Evolutionary conservation across 2,329 filamentous ascomycete species (phyloP).

Genomic region (Chaetomium strumarium): DNA sequence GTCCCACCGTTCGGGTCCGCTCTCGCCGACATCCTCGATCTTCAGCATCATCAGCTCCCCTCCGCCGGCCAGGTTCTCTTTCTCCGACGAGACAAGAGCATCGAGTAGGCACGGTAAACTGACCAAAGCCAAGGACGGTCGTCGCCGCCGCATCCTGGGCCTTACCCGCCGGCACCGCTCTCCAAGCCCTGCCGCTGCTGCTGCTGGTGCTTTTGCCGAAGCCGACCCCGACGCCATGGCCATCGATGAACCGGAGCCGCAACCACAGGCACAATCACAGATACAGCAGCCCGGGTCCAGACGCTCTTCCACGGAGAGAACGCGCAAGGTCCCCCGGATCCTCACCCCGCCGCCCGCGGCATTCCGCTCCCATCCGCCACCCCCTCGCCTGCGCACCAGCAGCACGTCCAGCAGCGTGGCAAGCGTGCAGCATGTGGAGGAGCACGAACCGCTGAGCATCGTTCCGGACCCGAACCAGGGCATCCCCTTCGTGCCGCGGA

Average conservation of each 20-base stretch:
- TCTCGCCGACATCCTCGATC: conserved; percentile 5
- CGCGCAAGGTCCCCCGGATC: background rate
- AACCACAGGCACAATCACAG: background rate
- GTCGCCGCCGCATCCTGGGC: conserved; percentile 10
- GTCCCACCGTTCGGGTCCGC: background rate
- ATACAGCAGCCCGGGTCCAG: too few relatives aligned
- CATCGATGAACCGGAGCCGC: conserved; percentile 14
- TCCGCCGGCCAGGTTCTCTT: background rate
- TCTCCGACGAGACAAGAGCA: background rate
- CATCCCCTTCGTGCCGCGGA: conserved; percentile 40
- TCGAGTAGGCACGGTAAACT: conserved; percentile 11
- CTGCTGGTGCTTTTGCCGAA: background rate
- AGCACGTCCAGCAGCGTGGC: background rate
- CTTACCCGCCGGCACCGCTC: conserved; percentile 1
- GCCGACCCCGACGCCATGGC: conserved; percentile 19
- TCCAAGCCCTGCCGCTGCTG: background rate
- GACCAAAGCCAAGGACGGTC: conserved; percentile 14
- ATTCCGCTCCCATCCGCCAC: conserved; percentile 5
- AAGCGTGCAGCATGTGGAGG: conserved; percentile 10
- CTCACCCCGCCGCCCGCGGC: conserved; percentile 6
- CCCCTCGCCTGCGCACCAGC: conserved; percentile 5
- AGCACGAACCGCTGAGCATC: conserved; percentile 33
- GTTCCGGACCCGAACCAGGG: conserved; percentile 43
- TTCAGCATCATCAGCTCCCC: conserved; percentile 2
- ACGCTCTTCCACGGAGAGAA: background rate